These are phyloP conservation scores for Penicillium sp. DNA, from an alignment of 2,329 filamentous ascomycete species.

Conservation along the genomic window DNA sequence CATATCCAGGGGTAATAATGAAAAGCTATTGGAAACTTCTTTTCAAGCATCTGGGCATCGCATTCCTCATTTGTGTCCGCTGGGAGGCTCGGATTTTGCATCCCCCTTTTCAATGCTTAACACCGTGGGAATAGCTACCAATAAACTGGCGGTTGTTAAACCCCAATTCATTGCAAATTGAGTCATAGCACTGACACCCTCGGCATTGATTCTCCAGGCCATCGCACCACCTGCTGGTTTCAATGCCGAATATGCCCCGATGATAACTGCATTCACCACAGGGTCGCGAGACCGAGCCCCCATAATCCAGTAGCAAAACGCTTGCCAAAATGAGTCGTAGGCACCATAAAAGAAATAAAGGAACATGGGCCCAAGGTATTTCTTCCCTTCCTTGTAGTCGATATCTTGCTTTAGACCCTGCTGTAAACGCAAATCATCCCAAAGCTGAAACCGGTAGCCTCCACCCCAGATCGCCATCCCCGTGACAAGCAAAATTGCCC, in stretches of 20 bases:
- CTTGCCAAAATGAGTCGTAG: no score
- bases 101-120: not conserved
- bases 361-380: no score
- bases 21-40: no score
- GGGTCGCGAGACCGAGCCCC: not conserved
- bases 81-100: not conserved
- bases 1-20: no score
- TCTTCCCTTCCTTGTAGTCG: no score
- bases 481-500: no score
- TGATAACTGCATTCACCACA: not conserved
- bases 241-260: not conserved
- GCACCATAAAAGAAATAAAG: no score
- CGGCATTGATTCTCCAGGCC: not conserved
- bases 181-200: not conserved
- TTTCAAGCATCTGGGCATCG: no score
- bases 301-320: not conserved
- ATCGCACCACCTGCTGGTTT: not conserved
- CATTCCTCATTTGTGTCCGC: not conserved
- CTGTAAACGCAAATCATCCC: no score
- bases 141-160: not conserved
- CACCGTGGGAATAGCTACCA: not conserved
- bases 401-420: no score
- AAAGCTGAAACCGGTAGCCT: no score
- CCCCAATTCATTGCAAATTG: not conserved
- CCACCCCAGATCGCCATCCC: no score